These are phyloP conservation scores for Wickerhamiella qilinensis DNA, from an alignment of 805 yeast genomes.

Conservation along the genomic window DNA sequence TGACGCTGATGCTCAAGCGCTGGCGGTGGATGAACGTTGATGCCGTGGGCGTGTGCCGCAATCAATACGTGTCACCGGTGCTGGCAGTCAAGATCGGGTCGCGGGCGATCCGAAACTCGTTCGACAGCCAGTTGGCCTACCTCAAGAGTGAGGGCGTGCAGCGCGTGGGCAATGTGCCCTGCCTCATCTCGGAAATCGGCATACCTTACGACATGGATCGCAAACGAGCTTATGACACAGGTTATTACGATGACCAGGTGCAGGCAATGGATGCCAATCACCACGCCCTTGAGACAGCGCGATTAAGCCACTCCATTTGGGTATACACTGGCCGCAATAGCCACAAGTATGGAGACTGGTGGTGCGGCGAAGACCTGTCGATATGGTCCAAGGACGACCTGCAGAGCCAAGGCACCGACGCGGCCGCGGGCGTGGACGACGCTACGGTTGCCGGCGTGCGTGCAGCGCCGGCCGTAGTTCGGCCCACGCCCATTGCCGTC, in stretches of 20 bases:
- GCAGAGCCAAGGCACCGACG: neutral
- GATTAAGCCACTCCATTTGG: slow-evolving; percentile 71
- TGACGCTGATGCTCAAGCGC: slow-evolving; percentile 77
- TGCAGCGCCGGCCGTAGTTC: slow-evolving; percentile 53
- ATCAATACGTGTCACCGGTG: slow-evolving; percentile 58
- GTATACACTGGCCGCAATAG: slow-evolving; percentile 57
- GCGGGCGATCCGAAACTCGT: slow-evolving; percentile 48
- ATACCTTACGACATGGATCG: slow-evolving; percentile 94
- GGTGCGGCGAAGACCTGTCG: slow-evolving; percentile 92
- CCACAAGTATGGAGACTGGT: slow-evolving; percentile 77
- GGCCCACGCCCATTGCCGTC: slow-evolving; percentile 60
- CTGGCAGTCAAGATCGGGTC: slow-evolving; percentile 62
- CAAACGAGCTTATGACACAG: slow-evolving; percentile 49
- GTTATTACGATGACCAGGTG: slow-evolving; percentile 59
- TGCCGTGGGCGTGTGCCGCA: slow-evolving; percentile 74
- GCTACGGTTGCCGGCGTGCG: slow-evolving; percentile 40
- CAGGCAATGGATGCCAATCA: slow-evolving; percentile 71
- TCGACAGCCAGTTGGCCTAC: slow-evolving; percentile 50
- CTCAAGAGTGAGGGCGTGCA: slow-evolving; percentile 48
- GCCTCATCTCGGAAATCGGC: slow-evolving; percentile 85
- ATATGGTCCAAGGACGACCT: slow-evolving; percentile 42
- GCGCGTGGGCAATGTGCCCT: slow-evolving; percentile 54
- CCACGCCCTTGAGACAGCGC: slow-evolving; percentile 59
- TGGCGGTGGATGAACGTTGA: slow-evolving; percentile 82
- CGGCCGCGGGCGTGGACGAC: neutral